phyloP scores from a whole-genome alignment of 305 asterid genomes.

The Caryopteris hybrid region DNA sequence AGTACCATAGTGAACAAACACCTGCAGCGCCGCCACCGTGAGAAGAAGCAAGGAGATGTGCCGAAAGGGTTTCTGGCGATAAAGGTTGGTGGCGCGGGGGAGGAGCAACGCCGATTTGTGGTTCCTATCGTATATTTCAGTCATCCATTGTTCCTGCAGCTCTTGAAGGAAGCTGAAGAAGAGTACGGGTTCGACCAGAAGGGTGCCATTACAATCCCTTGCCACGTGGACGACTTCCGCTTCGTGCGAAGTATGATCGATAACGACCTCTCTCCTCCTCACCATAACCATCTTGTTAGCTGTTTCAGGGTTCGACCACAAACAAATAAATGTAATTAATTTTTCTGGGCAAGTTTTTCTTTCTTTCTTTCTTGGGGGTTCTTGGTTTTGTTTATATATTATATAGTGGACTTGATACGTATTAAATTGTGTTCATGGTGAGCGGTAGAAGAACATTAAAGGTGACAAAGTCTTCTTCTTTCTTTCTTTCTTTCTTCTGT shows the following conservation, averaged over 20 bases:
- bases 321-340: too few species aligned
- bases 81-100: conserved; percentile 23
- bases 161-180: conserved; percentile 31
- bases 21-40: not conserved
- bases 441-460: too few species aligned
- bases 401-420: too few species aligned
- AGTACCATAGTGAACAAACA: not conserved
- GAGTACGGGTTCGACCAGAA: conserved; percentile 34
- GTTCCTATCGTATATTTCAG: conserved; percentile 23
- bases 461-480: too few species aligned
- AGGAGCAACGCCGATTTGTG: conserved; percentile 22
- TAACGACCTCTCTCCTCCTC: conserved; percentile 8
- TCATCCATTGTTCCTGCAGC: conserved; percentile 26
- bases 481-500: too few species aligned
- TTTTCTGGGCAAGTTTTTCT: too few species aligned
- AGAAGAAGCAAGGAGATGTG: not conserved
- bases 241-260: conserved; percentile 15
- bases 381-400: too few species aligned
- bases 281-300: conserved; percentile 10
- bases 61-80: conserved; percentile 32
- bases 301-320: conserved; percentile 18
- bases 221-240: conserved; percentile 21
- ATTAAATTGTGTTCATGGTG: too few species aligned
- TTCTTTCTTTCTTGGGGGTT: too few species aligned
- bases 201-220: conserved; percentile 30